A percentile compares a stretch with the other conserved stretches of the same genome.
Evolutionary conservation across 2,329 filamentous ascomycete genomes (phyloP).

Genomic region (Diplodia scrobiculata): DNA sequence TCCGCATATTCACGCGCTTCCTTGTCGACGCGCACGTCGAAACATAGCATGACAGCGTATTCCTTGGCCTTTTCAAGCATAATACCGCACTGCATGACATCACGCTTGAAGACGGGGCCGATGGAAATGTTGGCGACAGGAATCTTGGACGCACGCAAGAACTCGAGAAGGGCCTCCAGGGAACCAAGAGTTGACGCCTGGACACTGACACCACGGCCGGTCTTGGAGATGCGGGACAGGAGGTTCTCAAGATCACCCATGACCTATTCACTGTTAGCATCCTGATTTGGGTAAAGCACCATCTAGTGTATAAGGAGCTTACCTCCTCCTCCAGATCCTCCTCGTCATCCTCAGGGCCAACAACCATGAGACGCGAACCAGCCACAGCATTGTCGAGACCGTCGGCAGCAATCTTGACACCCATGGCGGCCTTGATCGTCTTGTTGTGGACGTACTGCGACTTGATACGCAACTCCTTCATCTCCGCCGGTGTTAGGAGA

Average conservation of each 20-base stretch:
- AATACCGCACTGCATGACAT: constrained; percentile 88
- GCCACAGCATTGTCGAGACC: constrained; percentile 95
- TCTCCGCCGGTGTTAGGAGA: constrained; percentile 84
- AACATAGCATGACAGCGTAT: constrained; percentile 98
- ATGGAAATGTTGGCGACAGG: constrained; percentile 97
- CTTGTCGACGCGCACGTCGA: constrained; percentile 99
- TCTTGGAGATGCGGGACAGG: constrained; percentile 86
- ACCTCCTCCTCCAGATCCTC: constrained; percentile 89
- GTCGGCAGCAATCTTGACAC: constrained; percentile 98
- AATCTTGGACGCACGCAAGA: constrained; percentile 94
- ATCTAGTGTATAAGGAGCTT: not conserved
- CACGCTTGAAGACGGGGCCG: constrained; percentile 95
- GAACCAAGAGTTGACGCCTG: constrained; percentile 97
- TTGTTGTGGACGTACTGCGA: constrained; percentile 98
- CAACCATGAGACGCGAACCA: constrained; percentile 89
- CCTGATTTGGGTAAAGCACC: not conserved
- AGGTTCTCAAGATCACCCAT: constrained; percentile 91
- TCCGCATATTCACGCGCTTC: constrained; percentile 89
- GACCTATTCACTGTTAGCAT: constrained; percentile 51
- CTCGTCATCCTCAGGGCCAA: constrained; percentile 93
- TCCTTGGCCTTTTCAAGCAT: constrained; percentile 97
- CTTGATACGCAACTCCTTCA: constrained; percentile 93
- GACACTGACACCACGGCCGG: constrained; percentile 91
- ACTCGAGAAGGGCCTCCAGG: constrained; percentile 92
- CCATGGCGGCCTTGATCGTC: constrained; percentile 95